Evolutionary conservation across 1,284 basidiomycete genomes (phyloP).

Genomic region (Microbotryum scabiosae): DNA sequence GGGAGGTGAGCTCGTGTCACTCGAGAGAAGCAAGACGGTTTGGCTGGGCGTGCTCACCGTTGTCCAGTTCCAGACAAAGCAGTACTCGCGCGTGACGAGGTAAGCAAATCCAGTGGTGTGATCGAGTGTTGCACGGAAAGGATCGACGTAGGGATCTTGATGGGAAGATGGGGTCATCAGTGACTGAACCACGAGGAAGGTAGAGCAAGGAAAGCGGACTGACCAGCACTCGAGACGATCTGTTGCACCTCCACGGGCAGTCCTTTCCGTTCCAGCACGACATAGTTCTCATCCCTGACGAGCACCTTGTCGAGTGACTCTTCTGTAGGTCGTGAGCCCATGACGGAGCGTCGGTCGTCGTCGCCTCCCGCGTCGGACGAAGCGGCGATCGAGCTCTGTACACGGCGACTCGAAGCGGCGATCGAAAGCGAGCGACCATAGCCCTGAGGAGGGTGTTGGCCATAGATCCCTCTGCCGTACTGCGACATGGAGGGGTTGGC

Average conservation of each 20-base stretch:
- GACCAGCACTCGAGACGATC: slow-evolving; percentile 16
- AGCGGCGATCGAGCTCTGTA: background rate
- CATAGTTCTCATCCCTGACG: slow-evolving; percentile 22
- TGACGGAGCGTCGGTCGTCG: background rate
- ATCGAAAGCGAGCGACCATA: background rate
- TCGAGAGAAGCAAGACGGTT: background rate
- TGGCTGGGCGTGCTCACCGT: slow-evolving; percentile 32
- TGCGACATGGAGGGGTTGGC: background rate
- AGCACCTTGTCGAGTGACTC: slow-evolving; percentile 15
- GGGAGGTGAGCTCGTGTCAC: background rate
- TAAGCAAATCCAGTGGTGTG: slow-evolving; percentile 41
- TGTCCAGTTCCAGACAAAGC: slow-evolving; percentile 44
- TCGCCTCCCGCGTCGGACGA: background rate
- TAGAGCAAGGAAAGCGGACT: background rate
- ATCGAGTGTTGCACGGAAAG: slow-evolving; percentile 39
- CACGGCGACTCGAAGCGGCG: background rate
- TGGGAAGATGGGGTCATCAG: background rate
- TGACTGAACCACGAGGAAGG: background rate
- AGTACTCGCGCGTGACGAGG: slow-evolving; percentile 36
- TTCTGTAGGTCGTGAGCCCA: background rate
- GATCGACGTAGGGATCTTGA: slow-evolving; percentile 39
- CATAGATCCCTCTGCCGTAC: background rate
- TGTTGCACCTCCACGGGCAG: slow-evolving; percentile 21
- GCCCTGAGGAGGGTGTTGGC: background rate
- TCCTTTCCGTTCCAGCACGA: slow-evolving; percentile 14